Conservation (phyloP, 1,284 basidiomycete species). For the Filobasidium uniguttulatum region DNA sequence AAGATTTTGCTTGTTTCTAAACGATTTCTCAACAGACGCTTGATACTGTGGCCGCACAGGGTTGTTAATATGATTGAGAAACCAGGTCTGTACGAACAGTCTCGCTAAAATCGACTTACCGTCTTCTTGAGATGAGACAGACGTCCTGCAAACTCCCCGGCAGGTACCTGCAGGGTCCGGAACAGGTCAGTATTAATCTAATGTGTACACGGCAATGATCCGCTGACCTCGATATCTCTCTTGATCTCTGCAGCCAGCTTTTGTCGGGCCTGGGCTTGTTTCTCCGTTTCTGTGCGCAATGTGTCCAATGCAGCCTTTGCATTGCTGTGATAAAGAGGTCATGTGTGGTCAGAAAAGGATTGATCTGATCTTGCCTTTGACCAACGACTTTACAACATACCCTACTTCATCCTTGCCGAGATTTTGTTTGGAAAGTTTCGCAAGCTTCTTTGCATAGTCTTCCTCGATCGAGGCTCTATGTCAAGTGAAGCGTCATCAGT, state of each 20-base stretch:
- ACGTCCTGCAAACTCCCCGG: conserved; percentile 49
- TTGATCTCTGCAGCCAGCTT: conserved; percentile 61
- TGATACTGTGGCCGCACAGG: conserved; percentile 41
- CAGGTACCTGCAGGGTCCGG: conserved; percentile 40
- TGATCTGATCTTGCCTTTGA: not conserved
- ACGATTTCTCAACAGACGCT: conserved; percentile 66
- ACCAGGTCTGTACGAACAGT: not conserved
- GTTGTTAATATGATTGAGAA: not conserved
- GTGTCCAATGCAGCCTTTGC: conserved; percentile 63
- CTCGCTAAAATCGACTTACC: conserved; percentile 20
- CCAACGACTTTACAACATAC: too few species aligned
- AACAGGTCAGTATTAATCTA: not conserved
- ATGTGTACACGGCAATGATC: not conserved
- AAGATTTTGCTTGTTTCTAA: conserved; percentile 70
- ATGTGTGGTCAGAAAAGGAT: not conserved
- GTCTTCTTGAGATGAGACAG: conserved; percentile 63
- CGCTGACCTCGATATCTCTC: conserved; percentile 53
- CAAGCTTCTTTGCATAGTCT: conserved; percentile 79
- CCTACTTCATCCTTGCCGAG: conserved; percentile 85
- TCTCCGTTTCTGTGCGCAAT: conserved; percentile 67
- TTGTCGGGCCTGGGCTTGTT: conserved; percentile 57
- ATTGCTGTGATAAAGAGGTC: conserved; percentile 43
- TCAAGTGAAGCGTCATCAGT: not conserved
- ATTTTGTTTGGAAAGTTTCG: conserved; percentile 61
- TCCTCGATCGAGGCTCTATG: conserved; percentile 53